Base-by-base conservation (phyloP, 1,139 yeast species). In the Debaryomycetaceae sp. region DNA sequence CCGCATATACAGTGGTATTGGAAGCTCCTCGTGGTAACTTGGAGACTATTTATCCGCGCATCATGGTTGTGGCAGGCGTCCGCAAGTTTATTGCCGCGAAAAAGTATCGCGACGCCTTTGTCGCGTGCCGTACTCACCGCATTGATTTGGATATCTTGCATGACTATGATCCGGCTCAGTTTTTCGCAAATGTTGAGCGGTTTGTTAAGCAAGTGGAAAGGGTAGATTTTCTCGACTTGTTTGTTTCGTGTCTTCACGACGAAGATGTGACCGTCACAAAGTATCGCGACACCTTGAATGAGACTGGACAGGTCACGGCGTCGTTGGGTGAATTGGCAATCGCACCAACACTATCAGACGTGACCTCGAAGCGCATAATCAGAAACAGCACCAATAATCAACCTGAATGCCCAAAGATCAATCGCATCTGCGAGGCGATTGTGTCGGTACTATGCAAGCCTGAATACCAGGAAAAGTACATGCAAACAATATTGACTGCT, bases 21-120 rank as follows among this genome's bases (percentile, higher is more conserved):
- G 95, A 92, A 53, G 96, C 96, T 3, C 94, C 94, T 34, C 71
- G 99, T 51, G 99, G 99, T 36, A 92, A 92, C 44, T 60, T 90
- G 40, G 99, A 92, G 52, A 86, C 97, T 0, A 80, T 92, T 20
- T 79, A 75, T 45, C 98, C 99, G 8, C 68, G 98, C 51, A 81
- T 90, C 27, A 76, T 90, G 81, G 94, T 90, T 11, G 61, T 92
- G 28, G 68, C 85, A 10, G 93, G 80, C 13, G 92, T 92, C 13
- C 68, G 98, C 41, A 62, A 69, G 28, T 68, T 68, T 42, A 83
- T 92, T 37, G 62, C 66, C 23, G 55, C 58, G 1, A 60, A 58
- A 36, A 58, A 73, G 24, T 92, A 80, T 45, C 62, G 58, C 30
- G 64, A 65, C 15, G 98, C 98, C 0, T 87, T 90, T 45, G 45